These are phyloP conservation scores for Priceomyces fermenticarens DNA, from an alignment of 805 yeast genomes.

Conservation along the genomic window DNA sequence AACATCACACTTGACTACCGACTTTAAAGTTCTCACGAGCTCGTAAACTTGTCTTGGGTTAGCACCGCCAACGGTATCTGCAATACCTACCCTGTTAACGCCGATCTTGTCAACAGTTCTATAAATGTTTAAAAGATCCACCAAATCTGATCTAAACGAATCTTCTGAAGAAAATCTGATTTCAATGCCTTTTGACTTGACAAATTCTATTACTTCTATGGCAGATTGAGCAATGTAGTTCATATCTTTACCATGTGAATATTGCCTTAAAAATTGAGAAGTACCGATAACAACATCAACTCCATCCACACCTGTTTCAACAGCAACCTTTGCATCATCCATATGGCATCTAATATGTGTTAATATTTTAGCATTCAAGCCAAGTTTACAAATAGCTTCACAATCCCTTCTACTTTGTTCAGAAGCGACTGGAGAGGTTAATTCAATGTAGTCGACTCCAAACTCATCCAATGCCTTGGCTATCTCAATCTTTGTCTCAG, in stretches of 20 bases:
- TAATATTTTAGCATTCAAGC: constrained; percentile 90
- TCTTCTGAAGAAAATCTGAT: constrained; percentile 96
- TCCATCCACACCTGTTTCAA: constrained; percentile 98
- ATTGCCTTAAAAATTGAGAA: constrained; percentile 89
- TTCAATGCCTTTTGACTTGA: constrained; percentile 94
- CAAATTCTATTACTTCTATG: constrained; percentile 94
- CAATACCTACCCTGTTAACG: constrained; percentile 98
- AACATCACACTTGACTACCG: constrained; percentile 93
- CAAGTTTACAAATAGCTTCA: constrained; percentile 97
- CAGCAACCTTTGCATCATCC: constrained; percentile 98
- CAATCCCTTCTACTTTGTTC: constrained; percentile 92
- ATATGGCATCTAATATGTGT: constrained; percentile 98
- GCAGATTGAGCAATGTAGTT: constrained; percentile 94
- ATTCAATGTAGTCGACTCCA: constrained; percentile 96
- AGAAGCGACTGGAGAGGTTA: constrained; percentile 96
- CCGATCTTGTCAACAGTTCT: constrained; percentile 96
- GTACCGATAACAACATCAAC: constrained; percentile 98
- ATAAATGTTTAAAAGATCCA: constrained; percentile 91
- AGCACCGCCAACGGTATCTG: constrained; percentile 98
- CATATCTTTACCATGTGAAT: constrained; percentile 98
- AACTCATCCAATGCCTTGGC: constrained; percentile 97
- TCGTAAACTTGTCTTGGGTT: constrained; percentile 99
- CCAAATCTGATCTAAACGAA: constrained; percentile 94
- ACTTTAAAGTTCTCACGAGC: constrained; percentile 86
- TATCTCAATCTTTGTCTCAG: constrained; percentile 93